A percentile compares a stretch with the other conserved stretches of the same genome.
phyloP scores from a whole-genome alignment of 2,329 filamentous ascomycete species.

The Trichophyton rubrum region DNA sequence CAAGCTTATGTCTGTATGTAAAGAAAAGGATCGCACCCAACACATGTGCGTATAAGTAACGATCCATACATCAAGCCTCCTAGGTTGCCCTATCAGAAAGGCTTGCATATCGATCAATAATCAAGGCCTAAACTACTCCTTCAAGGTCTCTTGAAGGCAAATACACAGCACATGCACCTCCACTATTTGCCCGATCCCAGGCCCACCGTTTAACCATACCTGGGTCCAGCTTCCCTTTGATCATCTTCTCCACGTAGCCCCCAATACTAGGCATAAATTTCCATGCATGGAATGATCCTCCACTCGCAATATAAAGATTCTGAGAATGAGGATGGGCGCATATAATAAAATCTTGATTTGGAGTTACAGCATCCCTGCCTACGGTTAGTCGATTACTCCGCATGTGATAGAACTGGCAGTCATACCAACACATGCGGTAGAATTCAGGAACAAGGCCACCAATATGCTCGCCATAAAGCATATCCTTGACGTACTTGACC shows the following conservation, averaged over 20 bases:
- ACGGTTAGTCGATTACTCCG: not conserved
- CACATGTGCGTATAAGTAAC: no score
- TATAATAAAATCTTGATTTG: conserved; percentile 43
- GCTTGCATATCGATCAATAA: not conserved
- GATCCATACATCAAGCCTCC: no score
- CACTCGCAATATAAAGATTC: conserved; percentile 37
- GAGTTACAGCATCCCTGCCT: conserved; percentile 41
- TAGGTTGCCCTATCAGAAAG: not conserved
- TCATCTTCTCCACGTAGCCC: conserved; percentile 36
- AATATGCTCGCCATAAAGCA: conserved; percentile 3
- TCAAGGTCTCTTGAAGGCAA: conserved; percentile 7
- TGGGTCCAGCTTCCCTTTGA: conserved; percentile 27
- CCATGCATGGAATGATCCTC: conserved; percentile 43
- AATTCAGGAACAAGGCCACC: not conserved
- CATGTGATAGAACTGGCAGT: not conserved
- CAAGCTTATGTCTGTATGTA: no score
- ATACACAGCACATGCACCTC: conserved; percentile 5
- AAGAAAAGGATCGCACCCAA: no score
- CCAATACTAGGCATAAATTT: conserved; percentile 43
- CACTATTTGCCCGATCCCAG: conserved; percentile 7
- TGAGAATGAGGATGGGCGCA: conserved; percentile 35
- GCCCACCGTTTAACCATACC: conserved; percentile 3
- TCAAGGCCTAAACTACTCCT: not conserved
- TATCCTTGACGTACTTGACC: not conserved
- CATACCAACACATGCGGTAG: conserved; percentile 9